phyloP scores from a whole-genome alignment of 23 red algal species.

The Gracilaria domingensis region DNA sequence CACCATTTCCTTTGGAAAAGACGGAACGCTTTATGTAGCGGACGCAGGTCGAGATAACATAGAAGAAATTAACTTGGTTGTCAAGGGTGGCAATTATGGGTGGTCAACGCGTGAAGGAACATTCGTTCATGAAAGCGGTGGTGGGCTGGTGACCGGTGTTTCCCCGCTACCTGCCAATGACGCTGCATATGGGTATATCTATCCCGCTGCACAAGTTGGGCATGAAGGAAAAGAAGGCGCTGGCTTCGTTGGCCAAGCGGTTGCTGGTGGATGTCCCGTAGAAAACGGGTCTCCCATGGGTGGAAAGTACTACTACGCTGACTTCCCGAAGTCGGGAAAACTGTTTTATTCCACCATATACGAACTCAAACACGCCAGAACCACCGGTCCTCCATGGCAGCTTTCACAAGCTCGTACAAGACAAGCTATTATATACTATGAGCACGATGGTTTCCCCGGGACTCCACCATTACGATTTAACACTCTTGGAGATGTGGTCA shows the following conservation, averaged over 20 bases:
- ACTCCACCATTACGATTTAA: conserved; percentile 16
- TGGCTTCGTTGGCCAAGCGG: conserved; percentile 61
- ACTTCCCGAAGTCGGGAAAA: conserved; percentile 58
- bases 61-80: conserved; percentile 60
- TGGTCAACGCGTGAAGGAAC: conserved; percentile 62
- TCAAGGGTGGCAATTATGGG: conserved; percentile 36
- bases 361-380: conserved; percentile 33
- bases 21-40: conserved; percentile 57
- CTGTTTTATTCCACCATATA: conserved; percentile 43
- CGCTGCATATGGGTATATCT: conserved; percentile 10
- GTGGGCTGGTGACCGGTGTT: conserved; percentile 46
- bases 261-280: conserved; percentile 67
- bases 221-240: conserved; percentile 35
- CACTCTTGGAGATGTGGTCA: conserved; percentile 54
- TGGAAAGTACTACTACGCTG: conserved; percentile 57
- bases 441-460: not conserved
- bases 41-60: conserved; percentile 67
- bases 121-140: conserved; percentile 38
- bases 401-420: conserved; percentile 49
- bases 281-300: conserved; percentile 59
- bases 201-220: conserved; percentile 59
- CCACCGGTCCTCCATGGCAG: conserved; percentile 9
- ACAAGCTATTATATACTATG: conserved; percentile 27
- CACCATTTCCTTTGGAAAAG: conserved; percentile 36
- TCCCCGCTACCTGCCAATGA: conserved; percentile 20